Percentiles rank a stretch among this genome's conserved stretches.
phyloP scores from a whole-genome alignment of 2,329 filamentous ascomycete species.

The Colletotrichum sp. region DNA sequence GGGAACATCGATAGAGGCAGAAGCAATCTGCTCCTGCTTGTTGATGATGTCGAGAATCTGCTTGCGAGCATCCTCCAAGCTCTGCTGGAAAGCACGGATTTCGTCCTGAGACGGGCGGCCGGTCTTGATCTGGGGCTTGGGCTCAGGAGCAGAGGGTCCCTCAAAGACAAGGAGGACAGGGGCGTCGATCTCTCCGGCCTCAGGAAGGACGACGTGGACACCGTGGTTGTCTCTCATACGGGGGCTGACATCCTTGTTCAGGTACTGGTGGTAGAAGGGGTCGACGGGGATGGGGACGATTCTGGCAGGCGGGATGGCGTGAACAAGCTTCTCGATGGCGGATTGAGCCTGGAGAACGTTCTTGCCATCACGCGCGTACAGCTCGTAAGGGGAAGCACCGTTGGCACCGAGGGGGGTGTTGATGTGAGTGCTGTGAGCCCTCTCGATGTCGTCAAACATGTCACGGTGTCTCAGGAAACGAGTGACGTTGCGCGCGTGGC shows the following conservation, averaged over 20 bases:
- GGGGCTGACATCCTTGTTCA: constrained; percentile 68
- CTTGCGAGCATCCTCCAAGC: constrained; percentile 59
- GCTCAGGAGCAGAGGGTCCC: constrained; percentile 46
- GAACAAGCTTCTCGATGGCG: constrained; percentile 76
- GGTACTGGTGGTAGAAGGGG: constrained; percentile 78
- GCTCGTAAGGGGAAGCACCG: constrained; percentile 80
- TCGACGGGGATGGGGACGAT: constrained; percentile 73
- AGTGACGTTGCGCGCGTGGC: constrained; percentile 85
- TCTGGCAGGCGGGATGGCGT: constrained; percentile 74
- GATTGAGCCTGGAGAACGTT: constrained; percentile 78
- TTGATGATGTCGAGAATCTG: constrained; percentile 63
- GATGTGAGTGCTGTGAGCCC: constrained; percentile 82
- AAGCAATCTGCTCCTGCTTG: constrained; percentile 61
- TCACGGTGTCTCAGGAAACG: constrained; percentile 84
- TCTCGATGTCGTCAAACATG: constrained; percentile 84
- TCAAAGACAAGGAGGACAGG: constrained; percentile 79
- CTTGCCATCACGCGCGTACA: constrained; percentile 87
- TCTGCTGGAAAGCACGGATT: constrained; percentile 57
- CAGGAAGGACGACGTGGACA: constrained; percentile 76
- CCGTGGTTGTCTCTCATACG: constrained; percentile 72
- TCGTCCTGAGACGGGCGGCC: constrained; percentile 42
- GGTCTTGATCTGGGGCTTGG: constrained; percentile 23
- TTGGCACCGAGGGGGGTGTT: constrained; percentile 76
- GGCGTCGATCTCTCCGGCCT: constrained; percentile 60
- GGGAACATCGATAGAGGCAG: constrained; percentile 61